phyloP scores from a whole-genome alignment of 345 rosid genomes.

The Xanthoceras sorbifolium region DNA sequence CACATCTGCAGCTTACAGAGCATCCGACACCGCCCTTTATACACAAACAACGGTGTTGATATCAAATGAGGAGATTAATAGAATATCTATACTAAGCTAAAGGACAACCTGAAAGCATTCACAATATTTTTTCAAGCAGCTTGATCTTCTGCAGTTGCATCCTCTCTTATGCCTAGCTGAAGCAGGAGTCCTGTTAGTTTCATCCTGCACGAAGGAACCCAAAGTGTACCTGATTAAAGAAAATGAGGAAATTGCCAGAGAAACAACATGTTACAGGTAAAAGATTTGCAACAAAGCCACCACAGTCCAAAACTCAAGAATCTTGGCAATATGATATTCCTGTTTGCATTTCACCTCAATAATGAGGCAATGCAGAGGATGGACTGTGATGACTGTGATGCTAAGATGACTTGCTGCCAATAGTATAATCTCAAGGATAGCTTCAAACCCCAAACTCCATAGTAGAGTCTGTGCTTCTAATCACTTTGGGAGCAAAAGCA shows the following conservation, averaged over 20 bases:
- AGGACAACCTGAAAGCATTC: conserved; percentile 71
- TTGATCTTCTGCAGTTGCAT: conserved; percentile 81
- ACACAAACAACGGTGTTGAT: conserved; percentile 20
- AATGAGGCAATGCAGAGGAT: conserved; percentile 22
- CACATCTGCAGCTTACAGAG: conserved; percentile 70
- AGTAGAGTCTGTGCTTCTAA: conserved; percentile 36
- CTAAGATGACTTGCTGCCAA: conserved; percentile 11
- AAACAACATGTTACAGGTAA: neutral
- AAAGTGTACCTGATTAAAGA: neutral
- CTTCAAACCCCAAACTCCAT: conserved; percentile 44
- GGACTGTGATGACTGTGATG: conserved; percentile 13
- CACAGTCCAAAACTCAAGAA: conserved; percentile 13
- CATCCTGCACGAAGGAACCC: conserved; percentile 43
- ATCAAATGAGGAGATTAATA: conserved; percentile 19
- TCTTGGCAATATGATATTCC: conserved; percentile 5
- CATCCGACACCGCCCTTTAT: conserved; percentile 71
- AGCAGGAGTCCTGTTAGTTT: conserved; percentile 59
- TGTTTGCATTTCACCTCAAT: conserved; percentile 2
- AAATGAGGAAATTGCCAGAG: conserved; percentile 1
- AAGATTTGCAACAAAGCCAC: conserved; percentile 14
- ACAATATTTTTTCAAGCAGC: conserved; percentile 76
- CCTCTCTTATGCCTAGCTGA: conserved; percentile 82
- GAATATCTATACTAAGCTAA: conserved; percentile 13
- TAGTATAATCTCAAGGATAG: conserved; percentile 13
- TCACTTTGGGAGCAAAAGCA: conserved; percentile 86